phyloP scores from a whole-genome alignment of 352 stramenopile species.

The Thalassiosira ordinaria region DNA sequence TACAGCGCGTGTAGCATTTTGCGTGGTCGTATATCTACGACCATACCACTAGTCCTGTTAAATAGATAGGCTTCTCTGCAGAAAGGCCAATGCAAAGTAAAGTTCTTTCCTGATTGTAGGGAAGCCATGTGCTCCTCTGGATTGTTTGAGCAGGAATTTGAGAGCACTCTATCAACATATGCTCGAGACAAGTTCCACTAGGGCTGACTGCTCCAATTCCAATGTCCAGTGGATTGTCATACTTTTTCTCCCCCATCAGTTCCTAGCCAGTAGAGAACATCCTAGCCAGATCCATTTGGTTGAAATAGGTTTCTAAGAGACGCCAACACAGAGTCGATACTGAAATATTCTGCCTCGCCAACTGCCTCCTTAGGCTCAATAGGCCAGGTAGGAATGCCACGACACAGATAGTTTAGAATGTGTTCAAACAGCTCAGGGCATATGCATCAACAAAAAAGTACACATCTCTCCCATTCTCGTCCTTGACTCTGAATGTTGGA shows the following conservation, averaged over 20 bases:
- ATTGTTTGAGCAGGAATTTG: neutral
- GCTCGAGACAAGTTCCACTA: neutral
- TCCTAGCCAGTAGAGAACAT: neutral
- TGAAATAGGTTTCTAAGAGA: neutral
- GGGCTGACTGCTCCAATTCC: neutral
- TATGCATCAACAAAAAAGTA: conserved; percentile 21
- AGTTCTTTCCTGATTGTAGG: neutral
- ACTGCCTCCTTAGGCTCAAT: neutral
- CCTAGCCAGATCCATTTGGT: neutral
- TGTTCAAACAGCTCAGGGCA: conserved; percentile 7
- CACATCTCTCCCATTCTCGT: conserved; percentile 8
- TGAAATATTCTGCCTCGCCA: neutral
- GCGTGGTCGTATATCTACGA: no score
- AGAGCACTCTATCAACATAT: neutral
- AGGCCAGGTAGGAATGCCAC: conserved; percentile 7
- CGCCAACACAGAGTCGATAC: neutral
- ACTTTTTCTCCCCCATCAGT: neutral
- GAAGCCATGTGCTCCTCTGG: neutral
- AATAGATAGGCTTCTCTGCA: neutral
- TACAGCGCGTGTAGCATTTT: no score
- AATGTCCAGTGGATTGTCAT: neutral
- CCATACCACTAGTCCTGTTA: no score
- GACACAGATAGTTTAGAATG: neutral
- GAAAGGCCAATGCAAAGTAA: neutral
- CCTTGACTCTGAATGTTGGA: neutral